phyloP scores from a whole-genome alignment of 2,329 filamentous ascomycete species.

The Trichoderma sp. region DNA sequence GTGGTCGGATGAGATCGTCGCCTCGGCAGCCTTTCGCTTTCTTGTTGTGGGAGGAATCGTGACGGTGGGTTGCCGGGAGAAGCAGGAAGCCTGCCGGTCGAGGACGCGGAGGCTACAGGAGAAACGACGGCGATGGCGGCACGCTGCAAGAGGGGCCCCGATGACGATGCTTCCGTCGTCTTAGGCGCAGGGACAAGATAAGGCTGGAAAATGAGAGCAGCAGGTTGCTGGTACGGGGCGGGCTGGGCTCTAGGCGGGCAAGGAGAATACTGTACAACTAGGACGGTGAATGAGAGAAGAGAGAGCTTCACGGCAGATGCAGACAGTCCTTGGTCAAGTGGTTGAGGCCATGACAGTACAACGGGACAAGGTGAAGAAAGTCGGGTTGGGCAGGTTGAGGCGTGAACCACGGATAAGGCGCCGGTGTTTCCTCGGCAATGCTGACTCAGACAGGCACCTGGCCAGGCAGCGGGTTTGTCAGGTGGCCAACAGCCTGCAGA shows the following conservation, averaged over 20 bases:
- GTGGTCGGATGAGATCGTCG: slow-evolving; percentile 55
- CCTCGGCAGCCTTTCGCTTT: slow-evolving; percentile 68
- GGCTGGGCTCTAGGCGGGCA: not conserved
- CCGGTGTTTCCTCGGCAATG: slow-evolving; percentile 27
- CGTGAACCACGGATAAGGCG: slow-evolving; percentile 7
- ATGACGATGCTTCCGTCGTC: slow-evolving; percentile 12
- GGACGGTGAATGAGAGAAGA: slow-evolving; percentile 1
- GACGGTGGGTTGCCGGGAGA: slow-evolving; percentile 38
- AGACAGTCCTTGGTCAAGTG: slow-evolving; percentile 20
- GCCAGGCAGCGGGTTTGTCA: slow-evolving; percentile 23
- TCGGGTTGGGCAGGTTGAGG: slow-evolving; percentile 22
- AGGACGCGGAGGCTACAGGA: slow-evolving; percentile 23
- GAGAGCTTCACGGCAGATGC: slow-evolving; percentile 2
- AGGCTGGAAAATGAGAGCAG: not conserved
- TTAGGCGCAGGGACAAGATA: slow-evolving; percentile 3
- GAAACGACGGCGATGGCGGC: not conserved
- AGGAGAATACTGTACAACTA: not conserved
- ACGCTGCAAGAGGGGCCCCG: slow-evolving; percentile 26
- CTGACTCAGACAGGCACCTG: slow-evolving; percentile 28
- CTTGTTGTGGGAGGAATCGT: slow-evolving; percentile 62
- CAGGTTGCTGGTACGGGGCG: not conserved
- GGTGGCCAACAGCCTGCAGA: slow-evolving; percentile 23
- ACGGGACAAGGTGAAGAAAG: slow-evolving; percentile 17
- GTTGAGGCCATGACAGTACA: slow-evolving; percentile 28
- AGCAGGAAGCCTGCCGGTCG: slow-evolving; percentile 21